Evolutionary conservation across 129 eudicot species (phyloP), one percentile per base, ranked within the genome.

Genomic region (Rutidosis leptorrhynchoides): DNA sequence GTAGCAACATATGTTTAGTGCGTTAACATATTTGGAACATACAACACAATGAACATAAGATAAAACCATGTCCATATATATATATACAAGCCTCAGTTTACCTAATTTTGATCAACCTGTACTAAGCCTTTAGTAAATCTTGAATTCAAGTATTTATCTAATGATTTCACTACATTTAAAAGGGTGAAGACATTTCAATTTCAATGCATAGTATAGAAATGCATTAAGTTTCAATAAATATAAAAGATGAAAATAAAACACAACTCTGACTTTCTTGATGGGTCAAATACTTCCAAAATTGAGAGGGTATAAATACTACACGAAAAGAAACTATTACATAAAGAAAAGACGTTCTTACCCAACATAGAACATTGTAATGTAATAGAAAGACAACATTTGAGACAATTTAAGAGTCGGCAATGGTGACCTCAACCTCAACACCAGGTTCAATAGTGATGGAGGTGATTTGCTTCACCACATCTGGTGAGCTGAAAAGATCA

Each of bases 401-500:
- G 21, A 5, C 49, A 59, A 59, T 37, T 51, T 82, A 84, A 42
- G 79, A 83, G 73, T 84, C 96, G 1, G 94, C 96, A 29, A 91
- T 87, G 42, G 97, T 85, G 51, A 91, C 94, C 81, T 91, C 96
- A 55, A 87, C 97, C 83, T 91, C 96, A 7, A 91, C 96, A 79
- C 90, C 95, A 27, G 95, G 97, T 75, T 90, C 95, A 51, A 87
- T 90, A 32, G 93, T 82, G 68, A 90, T 90, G 11, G 97, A 90
- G 62, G 97, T 90, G 66, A 90, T 90, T 73, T 87, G 92, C 87
- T 90, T 90, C 10, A 91, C 97, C 17, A 85, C 97, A 20, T 87
- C 97, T 1, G 97, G 97, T 21, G 94, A 84, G 77, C 96, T 87
- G 79, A 91, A 91, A 6, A 91, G 97, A 63, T 91, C 97, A n/a